phyloP scores from a whole-genome alignment of 208 protist species.

The Leishmania tropica region DNA sequence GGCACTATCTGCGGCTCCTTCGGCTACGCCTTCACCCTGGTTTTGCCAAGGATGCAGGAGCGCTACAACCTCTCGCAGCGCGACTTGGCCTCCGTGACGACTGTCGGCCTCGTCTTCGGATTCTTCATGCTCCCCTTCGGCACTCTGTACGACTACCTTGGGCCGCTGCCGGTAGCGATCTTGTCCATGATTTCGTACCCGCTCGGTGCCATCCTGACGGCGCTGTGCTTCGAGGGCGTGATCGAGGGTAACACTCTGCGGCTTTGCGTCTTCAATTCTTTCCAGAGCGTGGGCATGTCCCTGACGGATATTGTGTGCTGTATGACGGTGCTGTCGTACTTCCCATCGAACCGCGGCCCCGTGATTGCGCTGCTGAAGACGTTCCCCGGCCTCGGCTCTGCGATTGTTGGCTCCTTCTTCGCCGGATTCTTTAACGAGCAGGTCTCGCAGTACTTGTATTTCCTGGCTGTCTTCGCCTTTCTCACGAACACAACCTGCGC shows the following conservation, averaged over 20 bases:
- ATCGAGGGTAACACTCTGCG: slow-evolving; percentile 37
- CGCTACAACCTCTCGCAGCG: slow-evolving; percentile 56
- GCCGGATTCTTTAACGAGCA: slow-evolving; percentile 32
- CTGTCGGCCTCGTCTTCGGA: slow-evolving; percentile 39
- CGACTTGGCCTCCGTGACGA: slow-evolving; percentile 60
- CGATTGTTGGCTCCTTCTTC: slow-evolving; percentile 48
- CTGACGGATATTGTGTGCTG: slow-evolving; percentile 44
- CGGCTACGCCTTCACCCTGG: slow-evolving; percentile 58
- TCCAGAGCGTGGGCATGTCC: slow-evolving; percentile 32
- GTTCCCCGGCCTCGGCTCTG: slow-evolving; percentile 61
- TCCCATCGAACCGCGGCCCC: slow-evolving; percentile 45
- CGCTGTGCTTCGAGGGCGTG: slow-evolving; percentile 43
- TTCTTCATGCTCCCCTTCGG: slow-evolving; percentile 48
- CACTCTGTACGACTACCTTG: slow-evolving; percentile 58
- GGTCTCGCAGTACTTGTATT: slow-evolving; percentile 45
- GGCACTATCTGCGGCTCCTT: slow-evolving; percentile 50
- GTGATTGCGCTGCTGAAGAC: slow-evolving; percentile 69
- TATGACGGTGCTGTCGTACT: slow-evolving; percentile 60
- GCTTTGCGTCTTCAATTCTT: slow-evolving; percentile 34
- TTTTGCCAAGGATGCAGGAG: slow-evolving; percentile 40
- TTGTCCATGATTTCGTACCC: slow-evolving; percentile 34
- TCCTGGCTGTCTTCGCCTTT: slow-evolving; percentile 38
- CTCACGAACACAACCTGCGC: slow-evolving; percentile 32
- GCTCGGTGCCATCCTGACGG: slow-evolving; percentile 33
- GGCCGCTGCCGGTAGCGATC: slow-evolving; percentile 39